Conservation (phyloP, 768 basidiomycete genomes). For the Pisolithus microcarpus region DNA sequence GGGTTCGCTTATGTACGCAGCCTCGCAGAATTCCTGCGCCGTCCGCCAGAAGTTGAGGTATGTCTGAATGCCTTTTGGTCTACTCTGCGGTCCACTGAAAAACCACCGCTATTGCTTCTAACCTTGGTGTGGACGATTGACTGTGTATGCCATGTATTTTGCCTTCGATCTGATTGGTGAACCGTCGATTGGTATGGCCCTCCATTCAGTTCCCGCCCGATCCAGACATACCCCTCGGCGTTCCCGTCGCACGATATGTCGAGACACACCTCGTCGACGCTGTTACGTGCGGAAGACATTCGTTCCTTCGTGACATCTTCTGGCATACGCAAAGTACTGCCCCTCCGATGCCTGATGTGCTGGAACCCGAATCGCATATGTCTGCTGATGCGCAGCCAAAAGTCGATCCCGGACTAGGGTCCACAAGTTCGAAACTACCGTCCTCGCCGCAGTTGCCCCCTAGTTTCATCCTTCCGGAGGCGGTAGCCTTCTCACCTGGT, state of each 20-base stretch:
- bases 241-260: slow-evolving; percentile 34
- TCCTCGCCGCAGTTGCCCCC: too few relatives aligned
- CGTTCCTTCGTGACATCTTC: slow-evolving; percentile 26
- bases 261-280: slow-evolving; percentile 34
- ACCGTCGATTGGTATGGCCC: slow-evolving; percentile 9
- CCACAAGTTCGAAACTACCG: too few relatives aligned
- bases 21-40: slow-evolving; percentile 60
- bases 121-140: too few relatives aligned
- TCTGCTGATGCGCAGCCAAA: too few relatives aligned
- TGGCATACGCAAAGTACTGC: neutral
- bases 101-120: too few relatives aligned
- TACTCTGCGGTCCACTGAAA: slow-evolving; percentile 1
- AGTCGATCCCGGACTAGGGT: too few relatives aligned
- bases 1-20: slow-evolving; percentile 73
- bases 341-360: neutral
- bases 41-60: slow-evolving; percentile 11
- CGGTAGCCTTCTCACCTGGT: neutral
- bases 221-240: slow-evolving; percentile 17
- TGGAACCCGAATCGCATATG: neutral
- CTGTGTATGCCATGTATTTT: neutral
- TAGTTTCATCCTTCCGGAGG: neutral
- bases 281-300: slow-evolving; percentile 36
- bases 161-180: too few relatives aligned
- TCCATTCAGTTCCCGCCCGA: neutral
- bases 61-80: slow-evolving; percentile 6